A percentile compares a stretch with the other conserved stretches of the same genome.
Evolutionary conservation across 495 filamentous ascomycete genomes (phyloP).

Genomic region (Hypoxylon cercidicola): DNA sequence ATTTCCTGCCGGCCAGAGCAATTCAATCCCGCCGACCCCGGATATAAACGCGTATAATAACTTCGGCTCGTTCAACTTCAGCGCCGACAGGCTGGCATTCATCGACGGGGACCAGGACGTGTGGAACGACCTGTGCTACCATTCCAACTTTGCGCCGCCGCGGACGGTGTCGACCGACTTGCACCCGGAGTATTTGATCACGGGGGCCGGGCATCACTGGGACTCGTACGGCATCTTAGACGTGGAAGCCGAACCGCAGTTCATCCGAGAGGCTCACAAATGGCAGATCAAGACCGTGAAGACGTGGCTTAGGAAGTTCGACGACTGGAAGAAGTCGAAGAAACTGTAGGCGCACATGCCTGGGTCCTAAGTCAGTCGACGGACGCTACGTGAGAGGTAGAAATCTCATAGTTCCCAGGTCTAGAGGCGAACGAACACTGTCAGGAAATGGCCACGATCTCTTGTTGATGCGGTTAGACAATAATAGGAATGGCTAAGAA

Average conservation of each 20-base stretch:
- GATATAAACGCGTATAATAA: slow-evolving; percentile 50
- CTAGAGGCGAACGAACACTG: not conserved
- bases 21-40: slow-evolving; percentile 53
- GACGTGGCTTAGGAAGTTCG: slow-evolving; percentile 43
- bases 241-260: slow-evolving; percentile 58
- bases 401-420: not conserved
- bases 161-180: slow-evolving; percentile 45
- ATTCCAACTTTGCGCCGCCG: slow-evolving; percentile 52
- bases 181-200: slow-evolving; percentile 56
- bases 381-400: not conserved
- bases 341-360: slow-evolving; percentile 1
- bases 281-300: slow-evolving; percentile 61
- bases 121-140: slow-evolving; percentile 60
- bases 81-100: slow-evolving; percentile 57
- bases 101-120: slow-evolving; percentile 61
- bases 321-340: slow-evolving; percentile 34
- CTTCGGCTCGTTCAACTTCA: slow-evolving; percentile 57
- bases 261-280: slow-evolving; percentile 59
- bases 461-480: not conserved
- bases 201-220: slow-evolving; percentile 62
- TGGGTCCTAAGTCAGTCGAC: not conserved
- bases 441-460: too few relatives aligned
- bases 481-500: not conserved
- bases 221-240: slow-evolving; percentile 59
- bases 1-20: slow-evolving; percentile 56